A percentile compares a stretch with the other conserved stretches of the same genome.
These are phyloP conservation scores for Lantana camara DNA, from an alignment of 257 asterid genomes.

Conservation along the genomic window DNA sequence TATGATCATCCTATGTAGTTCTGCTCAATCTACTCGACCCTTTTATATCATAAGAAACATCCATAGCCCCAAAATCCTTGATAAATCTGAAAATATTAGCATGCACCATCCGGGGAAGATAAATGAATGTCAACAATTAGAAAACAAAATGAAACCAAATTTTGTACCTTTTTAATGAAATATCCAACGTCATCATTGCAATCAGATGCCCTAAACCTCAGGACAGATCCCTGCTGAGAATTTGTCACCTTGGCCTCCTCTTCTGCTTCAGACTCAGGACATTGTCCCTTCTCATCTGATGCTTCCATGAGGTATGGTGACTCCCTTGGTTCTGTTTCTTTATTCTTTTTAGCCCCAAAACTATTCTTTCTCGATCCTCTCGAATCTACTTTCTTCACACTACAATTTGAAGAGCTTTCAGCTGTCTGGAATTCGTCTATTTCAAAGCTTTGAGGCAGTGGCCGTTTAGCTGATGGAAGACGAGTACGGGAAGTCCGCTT, in stretches of 20 bases:
- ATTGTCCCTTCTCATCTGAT: constrained; percentile 29
- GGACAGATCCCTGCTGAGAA: constrained; percentile 29
- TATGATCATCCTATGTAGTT: not conserved
- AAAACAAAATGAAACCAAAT: constrained; percentile 6
- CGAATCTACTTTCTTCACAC: constrained; percentile 31
- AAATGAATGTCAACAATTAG: not conserved
- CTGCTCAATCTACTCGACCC: constrained; percentile 15
- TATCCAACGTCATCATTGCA: constrained; percentile 55
- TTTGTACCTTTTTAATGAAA: constrained; percentile 66
- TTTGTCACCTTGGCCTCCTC: constrained; percentile 35
- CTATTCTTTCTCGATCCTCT: constrained; percentile 36
- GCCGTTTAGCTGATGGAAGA: constrained; percentile 65
- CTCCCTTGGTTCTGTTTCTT: constrained; percentile 47
- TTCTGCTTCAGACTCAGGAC: constrained; percentile 30
- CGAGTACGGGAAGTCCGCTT: constrained; percentile 62
- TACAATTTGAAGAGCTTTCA: constrained; percentile 25
- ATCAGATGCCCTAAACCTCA: constrained; percentile 45
- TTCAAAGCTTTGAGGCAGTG: constrained; percentile 43
- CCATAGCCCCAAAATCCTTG: constrained; percentile 8
- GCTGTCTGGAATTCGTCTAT: constrained; percentile 29
- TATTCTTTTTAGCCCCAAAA: constrained; percentile 49
- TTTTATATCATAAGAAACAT: constrained; percentile 1
- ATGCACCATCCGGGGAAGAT: not conserved
- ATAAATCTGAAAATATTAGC: constrained; percentile 14
- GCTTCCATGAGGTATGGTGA: constrained; percentile 45